phyloP scores from a whole-genome alignment of 768 basidiomycete species.

The Rhizopogon salebrosus region DNA sequence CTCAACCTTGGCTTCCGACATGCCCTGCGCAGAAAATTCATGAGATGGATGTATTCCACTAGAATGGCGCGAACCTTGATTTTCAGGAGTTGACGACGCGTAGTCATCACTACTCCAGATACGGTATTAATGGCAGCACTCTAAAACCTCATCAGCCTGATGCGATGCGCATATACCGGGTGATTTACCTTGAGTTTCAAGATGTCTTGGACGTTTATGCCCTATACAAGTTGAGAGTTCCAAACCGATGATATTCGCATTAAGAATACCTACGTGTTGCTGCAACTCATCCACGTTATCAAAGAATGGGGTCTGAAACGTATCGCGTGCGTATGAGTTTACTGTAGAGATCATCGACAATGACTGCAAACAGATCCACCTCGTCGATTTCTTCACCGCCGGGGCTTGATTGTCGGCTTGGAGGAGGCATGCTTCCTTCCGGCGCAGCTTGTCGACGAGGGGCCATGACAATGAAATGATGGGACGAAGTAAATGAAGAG shows the following conservation, averaged over 20 bases:
- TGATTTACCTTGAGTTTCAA: constrained; percentile 75
- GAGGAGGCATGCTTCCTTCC: constrained; percentile 22
- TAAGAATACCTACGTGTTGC: constrained; percentile 52
- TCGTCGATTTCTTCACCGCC: constrained; percentile 38
- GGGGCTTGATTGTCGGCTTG: constrained; percentile 22
- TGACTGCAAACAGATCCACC: constrained; percentile 15
- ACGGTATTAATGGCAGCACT: constrained; percentile 79
- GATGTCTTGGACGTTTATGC: constrained; percentile 94
- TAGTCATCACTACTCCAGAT: constrained; percentile 88
- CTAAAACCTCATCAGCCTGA: constrained; percentile 29
- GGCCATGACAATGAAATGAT: constrained; percentile 12
- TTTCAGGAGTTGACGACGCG: constrained; percentile 82
- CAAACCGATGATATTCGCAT: background rate
- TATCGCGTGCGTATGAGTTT: background rate
- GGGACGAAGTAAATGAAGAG: background rate
- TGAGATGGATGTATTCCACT: too few relatives aligned
- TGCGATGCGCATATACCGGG: constrained; percentile 7
- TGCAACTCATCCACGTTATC: constrained; percentile 83
- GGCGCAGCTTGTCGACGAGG: constrained; percentile 23
- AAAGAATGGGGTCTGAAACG: constrained; percentile 52
- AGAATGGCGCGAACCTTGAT: constrained; percentile 62
- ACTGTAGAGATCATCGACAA: background rate
- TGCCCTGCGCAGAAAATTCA: constrained; percentile 51
- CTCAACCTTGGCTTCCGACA: constrained; percentile 96
- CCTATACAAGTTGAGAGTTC: constrained; percentile 39